A percentile compares a stretch with the other conserved stretches of the same genome.
Evolutionary conservation across 352 stramenopile species (phyloP).

Genomic region (Pythium periplocum): DNA sequence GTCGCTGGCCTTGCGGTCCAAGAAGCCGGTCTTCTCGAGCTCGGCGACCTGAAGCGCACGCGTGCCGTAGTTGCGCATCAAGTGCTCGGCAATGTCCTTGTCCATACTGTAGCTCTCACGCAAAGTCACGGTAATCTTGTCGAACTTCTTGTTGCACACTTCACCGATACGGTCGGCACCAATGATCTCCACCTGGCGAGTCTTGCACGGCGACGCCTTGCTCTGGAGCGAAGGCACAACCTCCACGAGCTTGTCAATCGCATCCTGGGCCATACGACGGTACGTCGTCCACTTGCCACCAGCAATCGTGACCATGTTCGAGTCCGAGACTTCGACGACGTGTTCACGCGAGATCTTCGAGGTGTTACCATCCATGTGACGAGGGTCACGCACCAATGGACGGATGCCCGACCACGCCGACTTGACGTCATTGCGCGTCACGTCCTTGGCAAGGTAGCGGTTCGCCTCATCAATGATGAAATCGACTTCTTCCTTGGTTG

Average conservation of each 20-base stretch:
- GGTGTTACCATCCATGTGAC: slow-evolving; percentile 75
- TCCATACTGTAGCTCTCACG: slow-evolving; percentile 92
- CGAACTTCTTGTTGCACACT: slow-evolving; percentile 95
- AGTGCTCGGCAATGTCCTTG: slow-evolving; percentile 92
- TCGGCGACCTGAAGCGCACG: slow-evolving; percentile 93
- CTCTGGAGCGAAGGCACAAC: slow-evolving; percentile 65
- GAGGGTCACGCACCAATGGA: slow-evolving; percentile 90
- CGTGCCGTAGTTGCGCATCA: slow-evolving; percentile 96
- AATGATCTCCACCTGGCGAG: slow-evolving; percentile 78
- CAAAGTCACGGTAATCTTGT: slow-evolving; percentile 92
- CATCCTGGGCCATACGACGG: slow-evolving; percentile 94
- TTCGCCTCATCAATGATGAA: slow-evolving; percentile 94
- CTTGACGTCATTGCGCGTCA: slow-evolving; percentile 91
- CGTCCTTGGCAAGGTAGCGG: slow-evolving; percentile 85
- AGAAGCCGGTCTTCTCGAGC: slow-evolving; percentile 82
- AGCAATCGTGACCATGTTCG: slow-evolving; percentile 92
- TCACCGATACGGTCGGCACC: slow-evolving; percentile 89
- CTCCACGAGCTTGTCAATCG: slow-evolving; percentile 87
- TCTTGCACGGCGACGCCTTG: slow-evolving; percentile 76
- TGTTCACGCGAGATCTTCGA: slow-evolving; percentile 92
- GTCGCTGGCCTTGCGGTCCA: slow-evolving; percentile 80
- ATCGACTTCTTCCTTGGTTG: slow-evolving; percentile 89
- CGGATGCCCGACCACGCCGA: slow-evolving; percentile 95
- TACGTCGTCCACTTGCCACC: slow-evolving; percentile 98
- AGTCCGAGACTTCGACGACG: slow-evolving; percentile 89